A percentile compares a stretch with the other conserved stretches of the same genome.
Conservation (phyloP, 768 basidiomycete genomes). For the Amyloporia xantha region DNA sequence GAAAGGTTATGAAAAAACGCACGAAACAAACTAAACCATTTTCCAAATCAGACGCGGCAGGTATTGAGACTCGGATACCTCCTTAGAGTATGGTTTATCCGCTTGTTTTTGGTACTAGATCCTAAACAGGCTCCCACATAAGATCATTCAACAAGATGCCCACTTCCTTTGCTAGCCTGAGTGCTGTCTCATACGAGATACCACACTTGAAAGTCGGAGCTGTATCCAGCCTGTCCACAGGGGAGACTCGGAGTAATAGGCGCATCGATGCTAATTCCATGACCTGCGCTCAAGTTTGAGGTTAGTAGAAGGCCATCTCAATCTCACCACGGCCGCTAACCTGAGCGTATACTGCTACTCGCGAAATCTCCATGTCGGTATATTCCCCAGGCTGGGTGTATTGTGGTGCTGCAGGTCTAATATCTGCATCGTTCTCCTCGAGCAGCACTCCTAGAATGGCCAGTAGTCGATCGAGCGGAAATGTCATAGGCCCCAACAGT, state of each 20-base stretch:
- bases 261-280: constrained; percentile 58
- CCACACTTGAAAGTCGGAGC: constrained; percentile 70
- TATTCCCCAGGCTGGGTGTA: constrained; percentile 60
- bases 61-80: too few species aligned
- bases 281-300: too few species aligned
- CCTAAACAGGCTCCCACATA: constrained; percentile 59
- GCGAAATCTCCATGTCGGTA: constrained; percentile 65
- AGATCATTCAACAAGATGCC: constrained; percentile 56
- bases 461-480: constrained; percentile 72
- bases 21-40: too few species aligned
- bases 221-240: constrained; percentile 57
- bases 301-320: too few species aligned
- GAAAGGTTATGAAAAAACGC: too few species aligned
- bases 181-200: constrained; percentile 51
- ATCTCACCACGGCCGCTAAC: too few species aligned
- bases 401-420: constrained; percentile 36
- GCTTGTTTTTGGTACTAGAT: too few species aligned
- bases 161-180: constrained; percentile 52
- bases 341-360: constrained; percentile 51
- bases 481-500: constrained; percentile 72
- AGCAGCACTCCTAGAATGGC: constrained; percentile 75
- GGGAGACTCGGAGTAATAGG: constrained; percentile 58
- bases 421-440: constrained; percentile 62
- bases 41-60: too few species aligned
- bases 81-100: too few species aligned